Percentiles rank a stretch among this genome's conserved stretches.
phyloP scores from a whole-genome alignment of 176 grass and related monocot genomes.

The Rhipidocladum racemiflorum region DNA sequence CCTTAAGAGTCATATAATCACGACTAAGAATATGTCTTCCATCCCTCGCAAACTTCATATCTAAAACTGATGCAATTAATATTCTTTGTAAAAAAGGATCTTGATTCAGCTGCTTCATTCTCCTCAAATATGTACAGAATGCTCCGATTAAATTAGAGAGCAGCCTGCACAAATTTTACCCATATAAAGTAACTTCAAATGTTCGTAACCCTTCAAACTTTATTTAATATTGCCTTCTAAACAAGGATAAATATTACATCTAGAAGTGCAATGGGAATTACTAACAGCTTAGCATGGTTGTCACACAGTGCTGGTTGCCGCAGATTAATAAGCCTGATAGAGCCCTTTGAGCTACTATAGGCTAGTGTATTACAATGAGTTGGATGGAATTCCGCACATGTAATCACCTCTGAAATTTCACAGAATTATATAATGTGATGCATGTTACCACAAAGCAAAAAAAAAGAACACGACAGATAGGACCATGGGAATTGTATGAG shows the following conservation, averaged over 20 bases:
- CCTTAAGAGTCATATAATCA: too few species aligned
- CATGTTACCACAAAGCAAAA: conserved; percentile 14
- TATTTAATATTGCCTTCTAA: conserved; percentile 12
- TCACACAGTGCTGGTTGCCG: conserved; percentile 87
- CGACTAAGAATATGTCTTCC: too few species aligned
- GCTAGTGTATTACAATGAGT: conserved; percentile 82
- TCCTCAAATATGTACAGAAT: conserved; percentile 65
- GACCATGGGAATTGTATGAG: conserved; percentile 5
- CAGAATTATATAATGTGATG: conserved; percentile 35
- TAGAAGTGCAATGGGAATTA: conserved; percentile 40
- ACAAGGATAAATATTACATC: conserved; percentile 30
- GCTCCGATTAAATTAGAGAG: conserved; percentile 11
- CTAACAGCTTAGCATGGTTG: conserved; percentile 79
- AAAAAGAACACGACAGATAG: not conserved
- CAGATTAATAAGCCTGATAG: conserved; percentile 84
- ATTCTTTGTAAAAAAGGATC: conserved; percentile 92
- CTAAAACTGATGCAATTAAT: conserved; percentile 86
- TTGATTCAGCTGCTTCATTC: conserved; percentile 63
- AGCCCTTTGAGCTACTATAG: conserved; percentile 95
- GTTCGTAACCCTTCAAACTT: not conserved
- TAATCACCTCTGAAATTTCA: conserved; percentile 91
- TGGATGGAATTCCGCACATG: conserved; percentile 88
- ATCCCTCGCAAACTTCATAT: conserved; percentile 80
- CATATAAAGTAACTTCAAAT: conserved; percentile 12
- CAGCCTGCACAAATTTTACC: conserved; percentile 4